Conservation (phyloP, 768 basidiomycete species). For the Pleurotus giganteus region DNA sequence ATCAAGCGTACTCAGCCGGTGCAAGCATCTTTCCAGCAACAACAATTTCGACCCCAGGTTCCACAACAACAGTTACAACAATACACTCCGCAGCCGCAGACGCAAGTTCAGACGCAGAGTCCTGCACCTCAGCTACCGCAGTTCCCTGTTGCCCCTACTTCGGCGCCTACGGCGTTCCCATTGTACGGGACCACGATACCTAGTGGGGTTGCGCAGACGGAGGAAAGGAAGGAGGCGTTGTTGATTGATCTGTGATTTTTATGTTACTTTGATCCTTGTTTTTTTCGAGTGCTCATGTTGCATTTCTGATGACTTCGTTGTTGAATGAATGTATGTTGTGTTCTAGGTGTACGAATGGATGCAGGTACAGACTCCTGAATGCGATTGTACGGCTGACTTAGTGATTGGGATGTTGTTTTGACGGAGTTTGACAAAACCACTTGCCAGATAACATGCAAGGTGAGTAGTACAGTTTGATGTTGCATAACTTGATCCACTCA, state of each 20-base stretch:
- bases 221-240: slow-evolving; percentile 64
- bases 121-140: slow-evolving; percentile 43
- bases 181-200: slow-evolving; percentile 48
- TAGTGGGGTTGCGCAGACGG: slow-evolving; percentile 47
- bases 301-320: too few species aligned
- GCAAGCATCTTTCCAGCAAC: background rate
- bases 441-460: too few species aligned
- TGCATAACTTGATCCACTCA: too few species aligned
- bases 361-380: too few species aligned
- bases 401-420: too few species aligned
- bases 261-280: too few species aligned
- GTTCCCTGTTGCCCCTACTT: slow-evolving; percentile 67
- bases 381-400: too few species aligned
- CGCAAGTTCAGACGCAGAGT: slow-evolving; percentile 23
- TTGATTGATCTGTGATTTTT: slow-evolving; percentile 51
- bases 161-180: slow-evolving; percentile 51
- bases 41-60: slow-evolving; percentile 12
- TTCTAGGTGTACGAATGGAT: too few species aligned
- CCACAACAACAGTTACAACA: slow-evolving; percentile 21
- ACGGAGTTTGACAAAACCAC: too few species aligned
- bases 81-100: slow-evolving; percentile 18
- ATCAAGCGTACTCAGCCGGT: background rate
- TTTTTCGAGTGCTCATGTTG: too few species aligned
- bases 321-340: too few species aligned
- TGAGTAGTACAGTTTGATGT: too few species aligned